Evolutionary conservation across 2,329 filamentous ascomycete genomes (phyloP).

Genomic region (Didymella sp.): DNA sequence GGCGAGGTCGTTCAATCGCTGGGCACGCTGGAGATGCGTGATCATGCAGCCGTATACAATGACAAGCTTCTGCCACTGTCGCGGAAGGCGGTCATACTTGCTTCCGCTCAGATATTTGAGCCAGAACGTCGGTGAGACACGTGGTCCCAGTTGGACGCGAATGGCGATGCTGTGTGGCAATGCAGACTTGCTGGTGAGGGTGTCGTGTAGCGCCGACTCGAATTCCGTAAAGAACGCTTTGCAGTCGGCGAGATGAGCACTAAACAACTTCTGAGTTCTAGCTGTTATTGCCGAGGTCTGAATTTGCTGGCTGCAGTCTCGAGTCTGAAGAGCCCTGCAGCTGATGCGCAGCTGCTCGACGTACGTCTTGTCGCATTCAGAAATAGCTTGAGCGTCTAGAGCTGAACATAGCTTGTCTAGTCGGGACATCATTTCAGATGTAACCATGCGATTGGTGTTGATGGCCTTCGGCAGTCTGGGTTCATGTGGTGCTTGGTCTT

Average conservation of each 20-base stretch:
- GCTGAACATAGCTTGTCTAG: constrained; percentile 24
- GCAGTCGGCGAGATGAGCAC: constrained; percentile 25
- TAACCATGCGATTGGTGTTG: background rate
- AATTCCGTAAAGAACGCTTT: constrained; percentile 19
- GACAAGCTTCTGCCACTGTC: constrained; percentile 31
- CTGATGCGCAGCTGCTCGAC: constrained; percentile 27
- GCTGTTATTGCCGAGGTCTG: background rate
- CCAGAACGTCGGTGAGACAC: constrained; percentile 35
- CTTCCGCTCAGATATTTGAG: constrained; percentile 32
- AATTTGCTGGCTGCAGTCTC: background rate
- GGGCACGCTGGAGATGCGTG: constrained; percentile 41
- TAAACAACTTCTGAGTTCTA: constrained; percentile 8
- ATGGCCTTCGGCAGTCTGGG: too few relatives aligned
- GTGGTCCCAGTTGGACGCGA: constrained; percentile 21
- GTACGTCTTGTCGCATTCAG: constrained; percentile 31
- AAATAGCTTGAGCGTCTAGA: constrained; percentile 17
- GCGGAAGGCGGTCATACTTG: constrained; percentile 22
- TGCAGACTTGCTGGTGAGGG: background rate
- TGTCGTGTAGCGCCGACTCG: constrained; percentile 4
- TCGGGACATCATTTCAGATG: background rate
- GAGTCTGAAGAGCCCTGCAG: constrained; percentile 23
- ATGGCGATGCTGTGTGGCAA: constrained; percentile 4
- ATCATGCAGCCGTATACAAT: constrained; percentile 38
- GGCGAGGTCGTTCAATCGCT: constrained; percentile 27
- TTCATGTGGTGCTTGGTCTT: too few relatives aligned